Percentiles rank a stretch among this genome's conserved stretches.
These are phyloP conservation scores for Plasmodium coatneyi DNA, from an alignment of 169 alveolate genomes.

Conservation along the genomic window DNA sequence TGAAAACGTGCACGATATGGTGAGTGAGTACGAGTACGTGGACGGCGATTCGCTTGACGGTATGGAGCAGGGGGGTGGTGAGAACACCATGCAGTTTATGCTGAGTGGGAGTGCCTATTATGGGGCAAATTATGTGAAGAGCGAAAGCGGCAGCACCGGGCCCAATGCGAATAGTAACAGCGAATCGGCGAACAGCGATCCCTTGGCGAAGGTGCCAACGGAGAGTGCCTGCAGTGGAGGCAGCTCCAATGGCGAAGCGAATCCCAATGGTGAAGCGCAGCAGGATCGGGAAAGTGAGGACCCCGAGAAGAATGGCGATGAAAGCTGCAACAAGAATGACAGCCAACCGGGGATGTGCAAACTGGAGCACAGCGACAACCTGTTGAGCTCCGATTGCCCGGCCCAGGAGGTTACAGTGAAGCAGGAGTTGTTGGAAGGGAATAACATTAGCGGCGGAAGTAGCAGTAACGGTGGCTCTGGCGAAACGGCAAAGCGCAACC, in stretches of 20 bases:
- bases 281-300: background rate
- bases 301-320: background rate
- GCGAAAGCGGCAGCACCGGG: background rate
- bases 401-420: background rate
- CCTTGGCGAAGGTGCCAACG: background rate
- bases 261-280: background rate
- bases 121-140: background rate
- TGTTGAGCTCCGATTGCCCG: background rate
- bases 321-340: background rate
- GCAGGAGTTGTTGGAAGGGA: background rate
- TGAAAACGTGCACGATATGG: conserved; percentile 17
- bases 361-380: conserved; percentile 10
- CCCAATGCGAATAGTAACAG: background rate
- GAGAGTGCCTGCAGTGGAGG: background rate
- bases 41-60: background rate
- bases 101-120: background rate
- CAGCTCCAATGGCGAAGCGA: background rate
- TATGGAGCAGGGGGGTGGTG: background rate
- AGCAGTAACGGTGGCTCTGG: background rate
- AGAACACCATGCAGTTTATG: background rate
- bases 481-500: background rate
- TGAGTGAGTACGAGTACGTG: conserved; percentile 26
- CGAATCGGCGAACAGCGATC: conserved; percentile 13
- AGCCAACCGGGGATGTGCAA: background rate
- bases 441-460: background rate